Percentiles rank a stretch among this genome's conserved stretches.
Conservation (phyloP, 257 asterid genomes). For the Fraxinus anomala region DNA sequence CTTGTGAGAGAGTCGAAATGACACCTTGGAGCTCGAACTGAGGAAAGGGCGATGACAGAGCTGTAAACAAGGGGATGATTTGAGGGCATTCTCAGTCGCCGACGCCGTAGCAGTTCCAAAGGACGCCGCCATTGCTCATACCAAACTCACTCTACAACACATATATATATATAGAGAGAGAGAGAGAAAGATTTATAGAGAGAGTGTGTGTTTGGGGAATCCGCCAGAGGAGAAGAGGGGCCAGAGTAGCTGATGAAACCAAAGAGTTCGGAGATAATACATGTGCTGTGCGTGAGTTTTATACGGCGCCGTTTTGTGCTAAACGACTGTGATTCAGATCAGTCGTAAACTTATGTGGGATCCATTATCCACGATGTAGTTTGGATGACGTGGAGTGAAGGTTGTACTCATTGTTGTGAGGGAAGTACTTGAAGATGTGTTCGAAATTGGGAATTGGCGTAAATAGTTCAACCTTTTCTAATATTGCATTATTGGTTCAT, state of each 20-base stretch:
- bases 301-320: slow-evolving; percentile 45
- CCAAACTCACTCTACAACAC: not conserved
- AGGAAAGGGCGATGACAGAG: slow-evolving; percentile 37
- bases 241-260: slow-evolving; percentile 59
- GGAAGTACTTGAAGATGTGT: slow-evolving; percentile 17
- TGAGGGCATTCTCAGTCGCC: slow-evolving; percentile 42
- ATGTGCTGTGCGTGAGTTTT: not conserved
- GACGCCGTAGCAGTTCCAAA: slow-evolving; percentile 59
- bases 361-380: not conserved
- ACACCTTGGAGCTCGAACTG: slow-evolving; percentile 44
- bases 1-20: slow-evolving; percentile 56
- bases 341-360: slow-evolving; percentile 27
- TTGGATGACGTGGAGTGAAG: not conserved
- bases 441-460: too few species aligned
- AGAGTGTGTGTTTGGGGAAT: slow-evolving; percentile 19
- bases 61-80: slow-evolving; percentile 45
- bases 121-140: slow-evolving; percentile 58
- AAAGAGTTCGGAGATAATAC: slow-evolving; percentile 34
- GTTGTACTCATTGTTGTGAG: slow-evolving; percentile 26
- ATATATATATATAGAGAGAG: not conserved
- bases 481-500: too few species aligned
- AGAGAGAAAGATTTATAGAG: not conserved
- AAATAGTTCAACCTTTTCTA: too few species aligned
- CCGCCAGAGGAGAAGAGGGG: slow-evolving; percentile 31
- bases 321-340: slow-evolving; percentile 24